Evolutionary conservation across 1,284 basidiomycete genomes (phyloP), one percentile per base, ranked within the genome.

Genomic region (Leccinum subrobustum): DNA sequence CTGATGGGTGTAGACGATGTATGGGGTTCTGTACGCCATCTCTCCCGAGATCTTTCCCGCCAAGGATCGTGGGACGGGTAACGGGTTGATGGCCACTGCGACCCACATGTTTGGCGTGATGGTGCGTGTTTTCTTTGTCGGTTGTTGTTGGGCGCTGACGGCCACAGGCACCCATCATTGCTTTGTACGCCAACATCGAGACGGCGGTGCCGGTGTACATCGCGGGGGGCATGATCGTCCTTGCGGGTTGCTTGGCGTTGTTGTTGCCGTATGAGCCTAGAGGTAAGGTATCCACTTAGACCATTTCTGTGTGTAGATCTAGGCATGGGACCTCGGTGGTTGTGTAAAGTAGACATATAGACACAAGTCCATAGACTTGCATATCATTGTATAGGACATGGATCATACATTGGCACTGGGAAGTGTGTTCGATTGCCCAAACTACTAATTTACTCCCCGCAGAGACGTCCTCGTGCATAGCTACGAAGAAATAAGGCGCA

Each of bases 191-290:
- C 0, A 81, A 91, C 67, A 71, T 91, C 29, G 76, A 75, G 42
- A 89, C 87, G 0, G 78, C 85, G 0, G 84, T 85, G 0, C 92
- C 92, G 0, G 89, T 94, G 39, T 94, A 88, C 67, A 85, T 93
- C 62, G 83, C 88, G 12, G 92, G 89, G 1, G 85, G 81, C 12
- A 75, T 94, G 60, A 86, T 93, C 70, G 75, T 93, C 11, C 76
- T 81, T 23, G 82, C 88, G 2, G 88, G 88, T 0, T 64, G 81
- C 3, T 68, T 93, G 52, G 84, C 89, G 25, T 70, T 92, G n/a
- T 69, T 91, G 12, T 76, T 95, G 55, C 92, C 92, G 0, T 90
- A 87, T 64, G 90, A 92, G 74, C 86, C 89, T 3, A 75, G 85
- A 57, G 90, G 90, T 29, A 87, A 82, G 67, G 83, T 85, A n/a